phyloP scores from a whole-genome alignment of 177 flowering plant genomes.

The Vitis hybrid region DNA sequence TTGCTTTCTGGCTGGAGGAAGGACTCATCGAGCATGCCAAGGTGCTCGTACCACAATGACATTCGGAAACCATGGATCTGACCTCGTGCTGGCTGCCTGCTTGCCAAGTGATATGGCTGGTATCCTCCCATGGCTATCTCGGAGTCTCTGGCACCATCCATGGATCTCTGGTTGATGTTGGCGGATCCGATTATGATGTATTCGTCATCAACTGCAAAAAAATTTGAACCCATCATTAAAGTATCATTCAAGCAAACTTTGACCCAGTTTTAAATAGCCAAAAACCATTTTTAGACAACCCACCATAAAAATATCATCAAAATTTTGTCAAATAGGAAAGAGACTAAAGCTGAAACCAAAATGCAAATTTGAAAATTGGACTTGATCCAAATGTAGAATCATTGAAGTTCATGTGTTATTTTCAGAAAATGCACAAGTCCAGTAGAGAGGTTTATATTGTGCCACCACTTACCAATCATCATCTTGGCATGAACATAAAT shows the following conservation, averaged over 20 bases:
- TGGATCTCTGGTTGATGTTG: conserved; percentile 73
- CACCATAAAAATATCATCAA: background rate
- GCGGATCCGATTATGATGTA: conserved; percentile 70
- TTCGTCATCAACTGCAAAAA: conserved; percentile 66
- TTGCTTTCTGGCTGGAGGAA: conserved; percentile 40
- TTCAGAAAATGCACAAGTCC: too few relatives aligned
- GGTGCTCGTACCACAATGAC: conserved; percentile 66
- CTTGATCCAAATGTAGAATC: too few relatives aligned
- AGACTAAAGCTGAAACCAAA: background rate
- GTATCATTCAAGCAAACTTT: too few relatives aligned
- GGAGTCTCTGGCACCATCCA: conserved; percentile 73
- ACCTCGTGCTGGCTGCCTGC: conserved; percentile 48
- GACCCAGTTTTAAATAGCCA: background rate
- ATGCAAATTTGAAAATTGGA: too few relatives aligned
- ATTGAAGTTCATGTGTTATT: too few relatives aligned
- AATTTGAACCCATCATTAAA: background rate
- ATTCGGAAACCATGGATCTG: conserved; percentile 67
- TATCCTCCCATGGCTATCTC: conserved; percentile 74
- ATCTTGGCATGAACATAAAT: conserved; percentile 76
- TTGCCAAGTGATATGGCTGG: conserved; percentile 50
- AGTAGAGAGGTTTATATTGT: background rate
- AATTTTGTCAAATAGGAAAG: background rate
- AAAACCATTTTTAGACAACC: too few relatives aligned
- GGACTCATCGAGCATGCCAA: conserved; percentile 45
- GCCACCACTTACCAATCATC: conserved; percentile 57